Evolutionary conservation across 2,329 filamentous ascomycete genomes (phyloP).

Genomic region (Aspergillus sp.): DNA sequence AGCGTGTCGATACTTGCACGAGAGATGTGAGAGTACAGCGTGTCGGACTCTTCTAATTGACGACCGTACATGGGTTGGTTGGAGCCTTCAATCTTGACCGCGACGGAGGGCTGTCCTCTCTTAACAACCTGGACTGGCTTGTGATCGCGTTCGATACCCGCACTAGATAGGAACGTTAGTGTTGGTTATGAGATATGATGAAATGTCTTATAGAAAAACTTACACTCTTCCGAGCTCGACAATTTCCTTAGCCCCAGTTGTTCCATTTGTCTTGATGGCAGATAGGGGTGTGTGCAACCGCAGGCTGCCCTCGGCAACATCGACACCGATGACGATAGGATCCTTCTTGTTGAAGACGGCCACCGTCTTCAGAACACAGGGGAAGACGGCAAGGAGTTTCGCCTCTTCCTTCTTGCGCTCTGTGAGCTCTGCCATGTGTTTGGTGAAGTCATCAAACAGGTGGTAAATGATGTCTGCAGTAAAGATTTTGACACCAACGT

Average conservation of each 20-base stretch:
- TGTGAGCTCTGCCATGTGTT: slow-evolving; percentile 82
- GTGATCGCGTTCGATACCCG: slow-evolving; percentile 95
- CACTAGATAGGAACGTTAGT: slow-evolving; percentile 53
- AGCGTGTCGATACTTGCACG: slow-evolving; percentile 87
- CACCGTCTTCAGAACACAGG: slow-evolving; percentile 84
- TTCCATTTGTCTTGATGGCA: slow-evolving; percentile 76
- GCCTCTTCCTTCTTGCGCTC: slow-evolving; percentile 95
- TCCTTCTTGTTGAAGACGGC: slow-evolving; percentile 98
- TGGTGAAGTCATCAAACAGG: slow-evolving; percentile 93
- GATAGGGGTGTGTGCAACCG: slow-evolving; percentile 86
- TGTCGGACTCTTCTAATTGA: slow-evolving; percentile 89
- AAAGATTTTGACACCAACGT: slow-evolving; percentile 95
- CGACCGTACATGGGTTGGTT: slow-evolving; percentile 94
- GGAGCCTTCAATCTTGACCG: slow-evolving; percentile 92
- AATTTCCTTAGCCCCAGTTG: slow-evolving; percentile 79
- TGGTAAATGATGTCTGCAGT: slow-evolving; percentile 99
- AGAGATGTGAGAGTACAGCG: slow-evolving; percentile 83
- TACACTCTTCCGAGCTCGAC: slow-evolving; percentile 89
- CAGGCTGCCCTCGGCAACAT: slow-evolving; percentile 88
- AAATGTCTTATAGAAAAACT: slow-evolving; percentile 42
- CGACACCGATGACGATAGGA: slow-evolving; percentile 92
- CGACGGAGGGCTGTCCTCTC: slow-evolving; percentile 94
- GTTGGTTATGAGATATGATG: slow-evolving; percentile 6
- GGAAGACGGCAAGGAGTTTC: slow-evolving; percentile 95
- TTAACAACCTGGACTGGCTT: slow-evolving; percentile 92